phyloP scores from a whole-genome alignment of 148 eudicot genomes.

The Talinum fruticosum region DNA sequence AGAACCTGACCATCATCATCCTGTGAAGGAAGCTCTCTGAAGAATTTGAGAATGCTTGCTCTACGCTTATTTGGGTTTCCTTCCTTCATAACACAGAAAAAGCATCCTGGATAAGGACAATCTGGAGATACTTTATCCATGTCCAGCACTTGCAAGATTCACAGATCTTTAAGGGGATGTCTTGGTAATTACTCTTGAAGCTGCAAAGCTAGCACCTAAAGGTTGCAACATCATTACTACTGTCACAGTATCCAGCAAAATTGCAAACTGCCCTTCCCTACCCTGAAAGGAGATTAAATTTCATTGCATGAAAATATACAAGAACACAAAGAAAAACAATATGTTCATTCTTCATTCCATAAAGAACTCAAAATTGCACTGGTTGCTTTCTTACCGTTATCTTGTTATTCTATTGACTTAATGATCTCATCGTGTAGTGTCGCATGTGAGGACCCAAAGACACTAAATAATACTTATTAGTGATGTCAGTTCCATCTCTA shows the following conservation, averaged over 20 bases:
- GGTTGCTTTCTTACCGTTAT: background rate
- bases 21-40: constrained; percentile 93
- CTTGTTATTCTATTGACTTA: background rate
- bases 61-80: constrained; percentile 84
- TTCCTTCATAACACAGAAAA: constrained; percentile 97
- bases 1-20: constrained; percentile 98
- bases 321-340: background rate
- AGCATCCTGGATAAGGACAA: constrained; percentile 95
- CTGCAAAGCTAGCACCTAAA: constrained; percentile 15
- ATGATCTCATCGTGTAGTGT: background rate
- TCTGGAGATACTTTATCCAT: constrained; percentile 78
- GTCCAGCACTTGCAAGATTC: constrained; percentile 9
- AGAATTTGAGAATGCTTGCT: constrained; percentile 77
- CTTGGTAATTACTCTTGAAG: constrained; percentile 6
- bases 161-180: background rate
- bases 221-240: constrained; percentile 17
- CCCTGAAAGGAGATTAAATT: background rate
- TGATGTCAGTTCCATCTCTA: too few relatives aligned
- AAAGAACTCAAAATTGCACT: background rate
- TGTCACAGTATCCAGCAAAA: constrained; percentile 5
- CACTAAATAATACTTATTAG: too few relatives aligned
- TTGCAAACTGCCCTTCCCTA: background rate
- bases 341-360: background rate
- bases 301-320: background rate
- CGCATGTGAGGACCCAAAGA: background rate